A percentile compares a stretch with the other conserved stretches of the same genome.
These are phyloP conservation scores for Neurospora discreta DNA, from an alignment of 495 filamentous ascomycete genomes.

Conservation along the genomic window DNA sequence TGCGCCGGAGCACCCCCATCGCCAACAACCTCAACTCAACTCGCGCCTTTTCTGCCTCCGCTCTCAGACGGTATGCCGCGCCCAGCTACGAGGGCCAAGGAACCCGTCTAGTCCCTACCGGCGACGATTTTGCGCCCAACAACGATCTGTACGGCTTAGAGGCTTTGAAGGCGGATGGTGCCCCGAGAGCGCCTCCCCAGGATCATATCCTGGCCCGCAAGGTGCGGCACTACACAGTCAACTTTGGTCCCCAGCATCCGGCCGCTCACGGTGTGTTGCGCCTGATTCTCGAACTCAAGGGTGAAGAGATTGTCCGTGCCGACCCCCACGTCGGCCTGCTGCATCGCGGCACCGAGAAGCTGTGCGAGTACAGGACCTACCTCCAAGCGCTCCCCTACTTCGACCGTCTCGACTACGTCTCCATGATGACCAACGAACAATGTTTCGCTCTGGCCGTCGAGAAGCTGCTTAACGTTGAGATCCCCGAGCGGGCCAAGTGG, in stretches of 20 bases:
- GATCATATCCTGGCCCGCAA: constrained; percentile 44
- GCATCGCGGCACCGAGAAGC: constrained; percentile 97
- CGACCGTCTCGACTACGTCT: constrained; percentile 96
- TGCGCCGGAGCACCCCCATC: constrained; percentile 19
- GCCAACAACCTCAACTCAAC: constrained; percentile 10
- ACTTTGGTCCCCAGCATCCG: constrained; percentile 98
- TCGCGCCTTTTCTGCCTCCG: constrained; percentile 59
- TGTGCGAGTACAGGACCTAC: constrained; percentile 99
- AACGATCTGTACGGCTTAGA: constrained; percentile 29
- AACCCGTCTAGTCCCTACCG: constrained; percentile 57
- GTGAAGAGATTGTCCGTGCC: constrained; percentile 91
- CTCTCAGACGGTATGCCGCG: constrained; percentile 50
- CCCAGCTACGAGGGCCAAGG: constrained; percentile 38
- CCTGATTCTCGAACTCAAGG: constrained; percentile 93
- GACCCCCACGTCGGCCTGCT: constrained; percentile 96
- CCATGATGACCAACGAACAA: constrained; percentile 99
- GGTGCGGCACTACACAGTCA: constrained; percentile 98
- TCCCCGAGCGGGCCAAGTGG: constrained; percentile 91
- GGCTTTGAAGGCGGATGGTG: constrained; percentile 10
- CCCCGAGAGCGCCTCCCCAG: constrained; percentile 21
- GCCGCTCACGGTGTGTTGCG: constrained; percentile 97
- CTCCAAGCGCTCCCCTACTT: constrained; percentile 98
- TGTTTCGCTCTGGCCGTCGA: constrained; percentile 91
- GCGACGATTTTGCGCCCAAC: constrained; percentile 48
- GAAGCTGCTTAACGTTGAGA: constrained; percentile 95